Evolutionary conservation across 2,329 filamentous ascomycete genomes (phyloP).

Genomic region (Fusarium sp.): DNA sequence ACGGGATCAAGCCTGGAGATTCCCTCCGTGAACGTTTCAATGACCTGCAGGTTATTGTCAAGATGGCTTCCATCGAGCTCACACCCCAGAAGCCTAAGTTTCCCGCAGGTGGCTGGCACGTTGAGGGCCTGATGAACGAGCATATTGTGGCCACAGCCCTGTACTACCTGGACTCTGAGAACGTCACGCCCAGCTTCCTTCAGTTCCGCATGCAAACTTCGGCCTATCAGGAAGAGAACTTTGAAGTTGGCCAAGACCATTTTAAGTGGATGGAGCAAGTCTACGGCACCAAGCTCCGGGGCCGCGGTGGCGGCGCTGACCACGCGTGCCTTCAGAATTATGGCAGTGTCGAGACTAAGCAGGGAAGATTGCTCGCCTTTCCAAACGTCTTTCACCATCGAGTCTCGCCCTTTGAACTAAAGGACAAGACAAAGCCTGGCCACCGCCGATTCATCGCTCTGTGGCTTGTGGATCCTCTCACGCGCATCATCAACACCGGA

Average conservation of each 20-base stretch:
- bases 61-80: slow-evolving; percentile 56
- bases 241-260: neutral
- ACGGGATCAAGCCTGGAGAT: slow-evolving; percentile 12
- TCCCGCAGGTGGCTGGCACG: slow-evolving; percentile 35
- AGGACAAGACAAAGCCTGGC: slow-evolving; percentile 60
- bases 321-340: slow-evolving; percentile 27
- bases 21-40: slow-evolving; percentile 18
- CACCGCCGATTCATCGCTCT: slow-evolving; percentile 65
- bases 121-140: slow-evolving; percentile 46
- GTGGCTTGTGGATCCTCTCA: slow-evolving; percentile 65
- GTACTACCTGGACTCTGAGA: slow-evolving; percentile 42
- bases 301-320: rapidly evolving
- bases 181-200: slow-evolving; percentile 31
- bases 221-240: neutral
- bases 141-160: slow-evolving; percentile 45
- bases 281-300: neutral
- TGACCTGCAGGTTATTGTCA: slow-evolving; percentile 68
- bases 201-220: slow-evolving; percentile 37
- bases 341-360: slow-evolving; percentile 32
- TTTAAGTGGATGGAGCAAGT: slow-evolving; percentile 29
- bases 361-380: slow-evolving; percentile 31
- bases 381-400: slow-evolving; percentile 39
- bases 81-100: slow-evolving; percentile 38
- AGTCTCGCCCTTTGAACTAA: slow-evolving; percentile 56
- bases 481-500: slow-evolving; percentile 49